Evolutionary conservation across 73 alveolate genomes (phyloP).

Genomic region (Paramecium sonneborni): DNA sequence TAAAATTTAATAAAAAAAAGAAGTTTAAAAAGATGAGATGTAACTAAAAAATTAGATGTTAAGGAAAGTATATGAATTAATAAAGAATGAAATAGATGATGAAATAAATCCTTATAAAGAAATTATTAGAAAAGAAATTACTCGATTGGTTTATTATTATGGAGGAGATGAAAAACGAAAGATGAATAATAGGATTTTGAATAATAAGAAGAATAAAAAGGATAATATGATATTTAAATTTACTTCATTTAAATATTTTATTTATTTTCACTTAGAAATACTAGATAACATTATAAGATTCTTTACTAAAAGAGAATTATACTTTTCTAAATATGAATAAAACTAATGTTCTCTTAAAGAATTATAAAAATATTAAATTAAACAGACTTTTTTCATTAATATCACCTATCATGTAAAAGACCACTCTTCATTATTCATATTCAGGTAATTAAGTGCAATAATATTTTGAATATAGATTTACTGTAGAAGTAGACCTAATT

Average conservation of each 20-base stretch:
- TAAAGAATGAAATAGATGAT: background rate
- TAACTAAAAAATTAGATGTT: background rate
- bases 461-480: background rate
- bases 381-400: background rate
- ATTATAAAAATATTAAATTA: constrained; percentile 1
- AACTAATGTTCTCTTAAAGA: background rate
- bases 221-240: background rate
- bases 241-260: background rate
- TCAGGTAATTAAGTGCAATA: background rate
- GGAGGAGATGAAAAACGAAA: constrained; percentile 50
- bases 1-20: background rate
- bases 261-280: background rate
- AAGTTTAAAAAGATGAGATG: background rate
- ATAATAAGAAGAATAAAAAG: constrained; percentile 43
- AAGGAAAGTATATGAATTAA: background rate
- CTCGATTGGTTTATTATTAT: background rate
- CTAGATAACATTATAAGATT: background rate
- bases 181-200: constrained; percentile 30
- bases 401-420: background rate
- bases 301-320: background rate
- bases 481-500: background rate
- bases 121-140: background rate
- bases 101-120: constrained; percentile 36
- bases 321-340: background rate
- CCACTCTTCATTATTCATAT: background rate